phyloP scores from a whole-genome alignment of 2,329 filamentous ascomycete species.

The Fonsecaea monophora region DNA sequence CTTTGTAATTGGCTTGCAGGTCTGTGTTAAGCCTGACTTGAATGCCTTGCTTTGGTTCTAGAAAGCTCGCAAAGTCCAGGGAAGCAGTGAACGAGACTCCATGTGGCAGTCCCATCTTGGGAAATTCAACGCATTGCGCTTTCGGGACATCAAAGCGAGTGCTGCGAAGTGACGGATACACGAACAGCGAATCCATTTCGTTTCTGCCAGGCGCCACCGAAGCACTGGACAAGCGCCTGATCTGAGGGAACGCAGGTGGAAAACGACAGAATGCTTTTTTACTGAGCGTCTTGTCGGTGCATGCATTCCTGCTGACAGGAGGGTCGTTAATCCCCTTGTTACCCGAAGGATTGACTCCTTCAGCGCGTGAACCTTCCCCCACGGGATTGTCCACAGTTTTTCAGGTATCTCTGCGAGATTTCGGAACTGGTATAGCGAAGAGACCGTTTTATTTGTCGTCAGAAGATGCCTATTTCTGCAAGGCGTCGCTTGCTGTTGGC shows the following conservation, averaged over 20 bases:
- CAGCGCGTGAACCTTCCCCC: not conserved
- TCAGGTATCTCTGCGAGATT: not conserved
- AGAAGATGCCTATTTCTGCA: not conserved
- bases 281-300: not conserved
- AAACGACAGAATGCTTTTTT: not conserved
- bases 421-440: not conserved
- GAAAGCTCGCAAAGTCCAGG: not conserved
- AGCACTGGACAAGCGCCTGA: not conserved
- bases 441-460: not conserved
- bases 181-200: not conserved
- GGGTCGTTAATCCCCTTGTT: not conserved
- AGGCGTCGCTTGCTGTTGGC: not conserved
- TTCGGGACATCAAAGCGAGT: not conserved
- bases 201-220: not conserved
- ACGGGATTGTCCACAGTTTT: not conserved
- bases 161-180: not conserved
- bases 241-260: not conserved
- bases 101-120: not conserved
- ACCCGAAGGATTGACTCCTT: not conserved
- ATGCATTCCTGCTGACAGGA: not conserved
- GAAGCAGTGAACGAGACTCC: not conserved
- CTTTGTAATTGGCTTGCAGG: not conserved
- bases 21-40: not conserved
- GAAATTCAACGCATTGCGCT: not conserved
- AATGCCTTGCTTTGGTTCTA: not conserved